phyloP scores from a whole-genome alignment of 495 filamentous ascomycete species.

The Cryomyces minteri region DNA sequence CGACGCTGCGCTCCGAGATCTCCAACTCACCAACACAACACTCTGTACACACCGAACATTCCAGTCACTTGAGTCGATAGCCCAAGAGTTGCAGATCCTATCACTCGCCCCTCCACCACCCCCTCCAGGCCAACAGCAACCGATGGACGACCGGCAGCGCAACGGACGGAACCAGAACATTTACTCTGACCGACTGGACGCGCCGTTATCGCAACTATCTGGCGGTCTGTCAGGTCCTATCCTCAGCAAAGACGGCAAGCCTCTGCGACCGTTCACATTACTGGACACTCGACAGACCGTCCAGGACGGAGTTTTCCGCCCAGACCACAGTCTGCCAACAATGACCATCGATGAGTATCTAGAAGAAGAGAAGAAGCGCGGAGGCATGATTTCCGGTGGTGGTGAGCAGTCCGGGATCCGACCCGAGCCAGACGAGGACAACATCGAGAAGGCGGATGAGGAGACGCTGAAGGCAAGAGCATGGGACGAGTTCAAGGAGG shows the following conservation, averaged over 20 bases:
- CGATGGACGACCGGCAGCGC: constrained; percentile 11
- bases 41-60: constrained; percentile 66
- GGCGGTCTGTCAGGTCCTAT: constrained; percentile 49
- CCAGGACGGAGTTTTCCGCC: constrained; percentile 68
- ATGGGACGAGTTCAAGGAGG: constrained; percentile 91
- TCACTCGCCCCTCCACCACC: constrained; percentile 43
- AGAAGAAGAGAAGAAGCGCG: constrained; percentile 70
- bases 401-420: constrained; percentile 54
- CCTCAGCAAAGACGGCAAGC: constrained; percentile 64
- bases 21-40: constrained; percentile 57
- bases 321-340: constrained; percentile 84
- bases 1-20: constrained; percentile 57
- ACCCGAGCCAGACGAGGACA: constrained; percentile 71
- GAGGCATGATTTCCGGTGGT: constrained; percentile 84
- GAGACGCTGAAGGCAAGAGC: constrained; percentile 86
- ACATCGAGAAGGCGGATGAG: constrained; percentile 63
- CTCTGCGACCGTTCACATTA: constrained; percentile 79
- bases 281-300: constrained; percentile 60
- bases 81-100: constrained; percentile 68
- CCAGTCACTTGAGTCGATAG: constrained; percentile 64
- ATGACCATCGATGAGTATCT: constrained; percentile 98
- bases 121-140: constrained; percentile 6
- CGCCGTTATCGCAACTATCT: constrained; percentile 34
- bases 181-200: constrained; percentile 66
- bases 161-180: constrained; percentile 21